Conservation (phyloP, 2,329 filamentous ascomycete species). For the Capronia americana region DNA sequence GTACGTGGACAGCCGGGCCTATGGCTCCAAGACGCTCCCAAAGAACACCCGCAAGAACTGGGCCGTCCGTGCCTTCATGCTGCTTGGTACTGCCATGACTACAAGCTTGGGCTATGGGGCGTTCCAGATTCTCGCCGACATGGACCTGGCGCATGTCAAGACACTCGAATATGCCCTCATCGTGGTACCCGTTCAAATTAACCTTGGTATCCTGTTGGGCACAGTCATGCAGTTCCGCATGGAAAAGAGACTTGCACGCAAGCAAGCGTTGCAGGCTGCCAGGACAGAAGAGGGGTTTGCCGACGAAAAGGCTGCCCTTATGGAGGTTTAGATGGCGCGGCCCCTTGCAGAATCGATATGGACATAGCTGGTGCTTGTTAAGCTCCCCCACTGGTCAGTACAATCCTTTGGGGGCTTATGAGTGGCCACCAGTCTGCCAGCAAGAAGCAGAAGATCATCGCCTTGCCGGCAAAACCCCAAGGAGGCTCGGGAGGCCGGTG, state of each 20-base stretch:
- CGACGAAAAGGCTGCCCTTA: conserved; percentile 34
- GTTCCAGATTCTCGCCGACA: conserved; percentile 34
- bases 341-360: background rate
- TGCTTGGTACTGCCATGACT: conserved; percentile 32
- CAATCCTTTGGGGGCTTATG: background rate
- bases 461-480: background rate
- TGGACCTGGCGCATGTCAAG: conserved; percentile 39
- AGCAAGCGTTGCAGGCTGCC: conserved; percentile 21
- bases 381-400: background rate
- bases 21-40: conserved; percentile 24
- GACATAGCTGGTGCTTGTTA: background rate
- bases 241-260: conserved; percentile 35
- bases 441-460: background rate
- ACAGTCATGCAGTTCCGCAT: conserved; percentile 37
- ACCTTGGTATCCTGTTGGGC: conserved; percentile 37
- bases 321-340: conserved; percentile 25
- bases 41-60: conserved; percentile 39
- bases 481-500: background rate
- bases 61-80: conserved; percentile 35
- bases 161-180: conserved; percentile 36
- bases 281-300: conserved; percentile 18
- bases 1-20: conserved; percentile 36
- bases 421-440: background rate
- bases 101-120: conserved; percentile 33
- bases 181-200: conserved; percentile 38